Conservation (phyloP, 2,329 filamentous ascomycete genomes). For the Colletotrichum sp. region DNA sequence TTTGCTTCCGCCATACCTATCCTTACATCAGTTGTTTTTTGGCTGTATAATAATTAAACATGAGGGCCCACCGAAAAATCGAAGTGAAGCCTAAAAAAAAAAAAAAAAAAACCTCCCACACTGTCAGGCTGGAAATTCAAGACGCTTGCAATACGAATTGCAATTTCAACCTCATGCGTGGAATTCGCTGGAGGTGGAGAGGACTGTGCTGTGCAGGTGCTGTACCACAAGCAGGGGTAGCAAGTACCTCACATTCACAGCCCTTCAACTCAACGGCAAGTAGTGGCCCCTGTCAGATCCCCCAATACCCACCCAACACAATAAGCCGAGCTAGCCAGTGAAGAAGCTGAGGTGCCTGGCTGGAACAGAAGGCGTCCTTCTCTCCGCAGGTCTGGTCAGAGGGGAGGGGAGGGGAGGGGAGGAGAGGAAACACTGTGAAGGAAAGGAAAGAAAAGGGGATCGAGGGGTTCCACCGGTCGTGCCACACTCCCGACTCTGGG, state of each 20-base stretch:
- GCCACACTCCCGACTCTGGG: constrained; percentile 1
- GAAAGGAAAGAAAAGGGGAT: background rate
- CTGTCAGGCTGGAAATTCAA: background rate
- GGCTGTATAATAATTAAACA: no score
- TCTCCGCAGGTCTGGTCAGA: no score
- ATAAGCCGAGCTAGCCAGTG: background rate
- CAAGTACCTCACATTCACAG: background rate
- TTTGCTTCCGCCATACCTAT: no score
- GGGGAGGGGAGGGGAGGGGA: no score
- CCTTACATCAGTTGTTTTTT: no score
- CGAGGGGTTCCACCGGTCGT: constrained; percentile 2
- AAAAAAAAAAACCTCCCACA: no score
- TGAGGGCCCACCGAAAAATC: no score
- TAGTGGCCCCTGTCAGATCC: background rate
- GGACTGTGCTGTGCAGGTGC: background rate
- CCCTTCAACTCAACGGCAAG: background rate
- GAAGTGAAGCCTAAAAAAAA: no score
- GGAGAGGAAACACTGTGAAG: no score
- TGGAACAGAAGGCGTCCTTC: background rate
- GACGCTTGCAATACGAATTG: constrained; percentile 2
- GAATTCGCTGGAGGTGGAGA: background rate
- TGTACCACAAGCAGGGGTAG: background rate
- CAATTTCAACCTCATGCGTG: background rate
- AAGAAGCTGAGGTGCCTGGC: constrained; percentile 1
- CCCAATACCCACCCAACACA: background rate